Conservation (phyloP, 805 yeast species). For the Candida dajiaensis region DNA sequence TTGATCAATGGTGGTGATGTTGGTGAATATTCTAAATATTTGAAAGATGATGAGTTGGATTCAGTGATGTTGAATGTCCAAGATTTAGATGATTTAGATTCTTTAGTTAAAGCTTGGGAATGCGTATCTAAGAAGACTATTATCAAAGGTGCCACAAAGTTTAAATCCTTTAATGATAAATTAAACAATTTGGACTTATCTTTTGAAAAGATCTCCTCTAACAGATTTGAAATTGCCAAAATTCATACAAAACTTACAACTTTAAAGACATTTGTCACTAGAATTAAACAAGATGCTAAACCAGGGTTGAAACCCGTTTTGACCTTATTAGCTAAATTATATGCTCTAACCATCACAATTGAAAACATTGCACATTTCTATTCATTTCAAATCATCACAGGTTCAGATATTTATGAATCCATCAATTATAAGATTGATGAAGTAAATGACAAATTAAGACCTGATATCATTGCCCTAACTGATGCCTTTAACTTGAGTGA, state of each 20-base stretch:
- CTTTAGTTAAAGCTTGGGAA: slow-evolving; percentile 26
- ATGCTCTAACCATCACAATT: slow-evolving; percentile 50
- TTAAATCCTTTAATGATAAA: slow-evolving; percentile 8
- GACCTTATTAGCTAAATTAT: slow-evolving; percentile 49
- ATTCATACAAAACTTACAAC: slow-evolving; percentile 32
- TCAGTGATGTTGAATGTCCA: slow-evolving; percentile 12
- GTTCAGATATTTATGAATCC: slow-evolving; percentile 31
- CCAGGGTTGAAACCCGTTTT: slow-evolving; percentile 35
- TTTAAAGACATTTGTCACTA: slow-evolving; percentile 25
- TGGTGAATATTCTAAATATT: slow-evolving; percentile 24
- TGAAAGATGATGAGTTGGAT: slow-evolving; percentile 8
- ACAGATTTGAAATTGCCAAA: slow-evolving; percentile 25
- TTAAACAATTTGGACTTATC: slow-evolving; percentile 13
- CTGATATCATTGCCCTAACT: slow-evolving; percentile 70
- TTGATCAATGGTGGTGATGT: slow-evolving; percentile 26
- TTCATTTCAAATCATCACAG: slow-evolving; percentile 44
- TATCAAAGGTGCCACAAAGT: slow-evolving; percentile 12
- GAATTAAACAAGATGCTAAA: slow-evolving; percentile 27
- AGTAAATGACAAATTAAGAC: slow-evolving; percentile 43
- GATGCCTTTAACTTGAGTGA: slow-evolving; percentile 81
- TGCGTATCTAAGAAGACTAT: slow-evolving; percentile 24
- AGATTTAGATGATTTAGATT: slow-evolving; percentile 10
- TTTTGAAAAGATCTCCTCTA: slow-evolving; percentile 20
- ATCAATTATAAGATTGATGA: slow-evolving; percentile 21
- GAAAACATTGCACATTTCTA: slow-evolving; percentile 63